Evolutionary conservation across 2,329 filamentous ascomycete genomes (phyloP).

Genomic region (Fusarium hainanense): DNA sequence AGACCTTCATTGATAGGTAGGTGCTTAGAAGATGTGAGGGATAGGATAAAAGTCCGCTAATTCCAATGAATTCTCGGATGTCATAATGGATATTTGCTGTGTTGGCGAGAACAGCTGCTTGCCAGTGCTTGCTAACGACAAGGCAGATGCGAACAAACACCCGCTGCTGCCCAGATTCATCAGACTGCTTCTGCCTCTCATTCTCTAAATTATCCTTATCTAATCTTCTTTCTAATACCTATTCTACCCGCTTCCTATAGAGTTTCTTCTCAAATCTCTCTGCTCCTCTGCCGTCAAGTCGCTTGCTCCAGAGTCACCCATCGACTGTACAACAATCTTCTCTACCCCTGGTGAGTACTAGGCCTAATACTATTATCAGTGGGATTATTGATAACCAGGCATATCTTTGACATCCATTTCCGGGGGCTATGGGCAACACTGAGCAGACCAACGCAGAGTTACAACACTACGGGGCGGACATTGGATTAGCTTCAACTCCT

Average conservation of each 20-base stretch:
- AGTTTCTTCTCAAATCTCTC: not conserved
- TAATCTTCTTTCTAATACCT: not conserved
- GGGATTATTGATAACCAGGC: not conserved
- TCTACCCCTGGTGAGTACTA: not conserved
- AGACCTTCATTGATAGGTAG: too few relatives aligned
- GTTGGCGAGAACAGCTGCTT: not conserved
- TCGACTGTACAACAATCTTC: not conserved
- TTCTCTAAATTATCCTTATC: not conserved
- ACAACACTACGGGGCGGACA: not conserved
- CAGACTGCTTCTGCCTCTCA: not conserved
- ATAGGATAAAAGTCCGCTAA: too few relatives aligned
- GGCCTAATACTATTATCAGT: not conserved
- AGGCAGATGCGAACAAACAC: not conserved
- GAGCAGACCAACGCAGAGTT: not conserved
- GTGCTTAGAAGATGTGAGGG: too few relatives aligned
- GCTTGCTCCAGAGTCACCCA: not conserved
- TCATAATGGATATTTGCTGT: not conserved
- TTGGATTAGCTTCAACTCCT: not conserved
- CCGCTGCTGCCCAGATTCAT: not conserved
- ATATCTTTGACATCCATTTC: not conserved
- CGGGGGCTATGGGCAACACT: not conserved
- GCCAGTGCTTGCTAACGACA: not conserved
- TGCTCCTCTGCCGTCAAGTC: not conserved
- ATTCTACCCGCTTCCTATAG: accelerated
- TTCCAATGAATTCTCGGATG: not conserved